Percentiles rank a stretch among this genome's conserved stretches.
phyloP scores from a whole-genome alignment of 148 eudicot genomes.

The Persicaria maculosa region DNA sequence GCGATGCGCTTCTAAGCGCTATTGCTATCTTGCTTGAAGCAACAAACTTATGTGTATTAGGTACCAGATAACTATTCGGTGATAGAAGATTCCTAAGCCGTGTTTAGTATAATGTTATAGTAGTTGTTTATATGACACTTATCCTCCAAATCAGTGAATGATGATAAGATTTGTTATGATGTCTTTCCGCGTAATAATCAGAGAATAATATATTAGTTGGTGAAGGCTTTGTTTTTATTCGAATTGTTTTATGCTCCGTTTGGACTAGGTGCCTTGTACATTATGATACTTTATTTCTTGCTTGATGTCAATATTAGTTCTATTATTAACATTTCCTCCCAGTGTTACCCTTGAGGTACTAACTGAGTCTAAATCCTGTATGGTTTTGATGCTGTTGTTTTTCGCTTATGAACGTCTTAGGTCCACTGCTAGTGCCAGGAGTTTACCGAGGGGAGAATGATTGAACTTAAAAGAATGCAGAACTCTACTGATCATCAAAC shows the following conservation, averaged over 20 bases:
- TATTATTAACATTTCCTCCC: neutral
- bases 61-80: neutral
- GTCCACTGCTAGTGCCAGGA: slow-evolving; percentile 11
- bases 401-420: neutral
- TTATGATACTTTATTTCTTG: neutral
- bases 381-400: neutral
- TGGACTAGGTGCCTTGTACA: neutral
- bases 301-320: neutral
- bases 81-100: neutral
- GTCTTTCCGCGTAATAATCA: neutral
- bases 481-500: slow-evolving; percentile 46
- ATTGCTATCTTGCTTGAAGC: neutral
- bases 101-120: neutral
- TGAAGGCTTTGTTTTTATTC: neutral
- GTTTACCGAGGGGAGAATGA: slow-evolving; percentile 32
- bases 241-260: neutral
- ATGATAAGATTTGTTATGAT: neutral
- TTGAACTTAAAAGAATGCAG: slow-evolving; percentile 59
- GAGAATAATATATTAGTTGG: neutral
- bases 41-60: neutral
- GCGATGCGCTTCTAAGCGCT: neutral
- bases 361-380: neutral
- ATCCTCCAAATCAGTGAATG: neutral
- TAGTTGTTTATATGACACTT: neutral
- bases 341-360: neutral